Conservation (phyloP, 1,284 basidiomycete genomes). For the Pholiota adiposa region DNA sequence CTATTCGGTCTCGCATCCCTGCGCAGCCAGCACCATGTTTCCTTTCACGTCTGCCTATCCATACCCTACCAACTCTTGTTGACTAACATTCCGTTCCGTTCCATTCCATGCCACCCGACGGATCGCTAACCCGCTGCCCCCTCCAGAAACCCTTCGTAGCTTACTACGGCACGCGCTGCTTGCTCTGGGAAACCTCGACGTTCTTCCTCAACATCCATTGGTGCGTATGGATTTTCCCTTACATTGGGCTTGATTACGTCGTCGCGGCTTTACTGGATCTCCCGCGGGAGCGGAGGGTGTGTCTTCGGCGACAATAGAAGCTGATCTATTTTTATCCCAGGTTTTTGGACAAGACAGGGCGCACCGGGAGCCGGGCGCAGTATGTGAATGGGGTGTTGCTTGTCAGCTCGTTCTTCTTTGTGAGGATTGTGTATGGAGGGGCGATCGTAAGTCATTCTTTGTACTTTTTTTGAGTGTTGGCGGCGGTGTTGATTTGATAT, state of each 20-base stretch:
- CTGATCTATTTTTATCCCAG: constrained; percentile 36
- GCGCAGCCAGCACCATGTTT: too few species aligned
- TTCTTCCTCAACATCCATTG: constrained; percentile 81
- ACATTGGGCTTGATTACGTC: too few species aligned
- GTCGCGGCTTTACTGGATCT: not conserved
- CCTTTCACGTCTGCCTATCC: too few species aligned
- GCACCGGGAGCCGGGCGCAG: constrained; percentile 68
- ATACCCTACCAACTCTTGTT: too few species aligned
- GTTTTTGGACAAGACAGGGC: constrained; percentile 75
- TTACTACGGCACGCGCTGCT: constrained; percentile 71
- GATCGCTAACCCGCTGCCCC: not conserved
- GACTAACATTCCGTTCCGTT: too few species aligned
- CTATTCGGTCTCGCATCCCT: not conserved
- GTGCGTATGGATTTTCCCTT: constrained; percentile 41
- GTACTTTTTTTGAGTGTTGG: not conserved
- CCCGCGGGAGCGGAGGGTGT: not conserved
- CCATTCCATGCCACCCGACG: not conserved
- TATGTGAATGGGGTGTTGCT: constrained; percentile 68
- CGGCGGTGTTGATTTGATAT: too few species aligned
- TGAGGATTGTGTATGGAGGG: constrained; percentile 68
- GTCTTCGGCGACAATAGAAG: not conserved
- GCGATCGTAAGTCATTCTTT: constrained; percentile 51
- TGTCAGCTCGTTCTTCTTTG: constrained; percentile 63
- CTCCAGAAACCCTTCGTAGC: constrained; percentile 71
- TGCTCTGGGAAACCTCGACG: constrained; percentile 81